These are phyloP conservation scores for Cerioporus squamosus DNA, from an alignment of 1,284 basidiomycete species.

Conservation along the genomic window DNA sequence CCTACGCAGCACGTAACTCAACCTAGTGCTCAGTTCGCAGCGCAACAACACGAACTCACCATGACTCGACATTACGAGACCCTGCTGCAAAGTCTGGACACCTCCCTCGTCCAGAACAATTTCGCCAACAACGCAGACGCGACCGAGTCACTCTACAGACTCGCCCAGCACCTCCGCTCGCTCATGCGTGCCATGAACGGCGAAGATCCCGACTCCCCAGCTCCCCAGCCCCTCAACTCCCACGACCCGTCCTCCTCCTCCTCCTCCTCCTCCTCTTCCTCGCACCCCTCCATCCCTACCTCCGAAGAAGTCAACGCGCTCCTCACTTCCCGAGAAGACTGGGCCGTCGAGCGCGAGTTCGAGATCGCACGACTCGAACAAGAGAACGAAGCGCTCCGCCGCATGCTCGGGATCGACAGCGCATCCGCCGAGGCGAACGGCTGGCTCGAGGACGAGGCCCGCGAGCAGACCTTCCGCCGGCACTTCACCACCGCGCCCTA, in stretches of 20 bases:
- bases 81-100: conserved; percentile 77
- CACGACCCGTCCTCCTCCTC: neutral
- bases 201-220: conserved; percentile 29
- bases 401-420: conserved; percentile 73
- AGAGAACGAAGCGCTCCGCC: conserved; percentile 82
- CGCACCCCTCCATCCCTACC: conserved; percentile 24
- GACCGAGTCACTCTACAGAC: conserved; percentile 64
- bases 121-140: conserved; percentile 60
- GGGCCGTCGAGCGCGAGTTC: conserved; percentile 83
- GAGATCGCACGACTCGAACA: conserved; percentile 80
- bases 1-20: conserved; percentile 7
- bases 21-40: conserved; percentile 64
- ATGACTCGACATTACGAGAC: conserved; percentile 92
- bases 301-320: conserved; percentile 37
- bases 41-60: conserved; percentile 90
- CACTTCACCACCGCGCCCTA: conserved; percentile 10
- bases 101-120: conserved; percentile 62
- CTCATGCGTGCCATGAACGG: conserved; percentile 77
- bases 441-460: conserved; percentile 37
- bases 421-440: conserved; percentile 55
- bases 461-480: conserved; percentile 28
- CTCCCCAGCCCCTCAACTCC: conserved; percentile 23
- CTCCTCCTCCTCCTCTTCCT: conserved; percentile 10
- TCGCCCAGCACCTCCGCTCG: conserved; percentile 72
- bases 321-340: conserved; percentile 58